Conservation (phyloP, 495 filamentous ascomycete genomes). For the Viridothelium virens region DNA sequence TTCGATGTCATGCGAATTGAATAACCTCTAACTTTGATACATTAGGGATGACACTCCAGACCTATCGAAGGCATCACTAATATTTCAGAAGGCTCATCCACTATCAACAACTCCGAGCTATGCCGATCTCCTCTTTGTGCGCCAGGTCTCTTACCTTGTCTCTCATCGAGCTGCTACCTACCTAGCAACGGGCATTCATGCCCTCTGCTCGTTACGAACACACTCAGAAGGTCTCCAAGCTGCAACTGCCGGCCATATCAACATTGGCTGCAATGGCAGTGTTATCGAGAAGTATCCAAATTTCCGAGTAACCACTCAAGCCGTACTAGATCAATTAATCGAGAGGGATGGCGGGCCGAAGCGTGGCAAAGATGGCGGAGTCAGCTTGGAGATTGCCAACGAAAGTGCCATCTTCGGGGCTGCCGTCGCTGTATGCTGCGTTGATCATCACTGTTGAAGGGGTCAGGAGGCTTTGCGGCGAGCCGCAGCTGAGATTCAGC, state of each 20-base stretch:
- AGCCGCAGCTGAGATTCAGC: background rate
- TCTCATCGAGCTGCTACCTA: slow-evolving; percentile 55
- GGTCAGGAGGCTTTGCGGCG: background rate
- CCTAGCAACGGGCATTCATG: slow-evolving; percentile 57
- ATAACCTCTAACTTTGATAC: slow-evolving; percentile 17
- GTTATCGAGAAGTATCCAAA: slow-evolving; percentile 59
- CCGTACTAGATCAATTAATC: slow-evolving; percentile 44
- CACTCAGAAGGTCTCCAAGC: slow-evolving; percentile 39
- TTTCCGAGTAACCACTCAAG: slow-evolving; percentile 45
- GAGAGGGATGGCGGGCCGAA: slow-evolving; percentile 21
- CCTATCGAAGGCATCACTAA: slow-evolving; percentile 40
- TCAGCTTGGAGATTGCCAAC: slow-evolving; percentile 48
- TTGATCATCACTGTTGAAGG: slow-evolving; percentile 26
- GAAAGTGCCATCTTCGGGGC: slow-evolving; percentile 58
- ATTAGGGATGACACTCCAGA: slow-evolving; percentile 43
- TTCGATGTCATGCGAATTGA: slow-evolving; percentile 29
- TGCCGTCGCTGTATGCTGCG: slow-evolving; percentile 50
- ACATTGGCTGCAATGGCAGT: slow-evolving; percentile 56
- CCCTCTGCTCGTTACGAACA: slow-evolving; percentile 52
- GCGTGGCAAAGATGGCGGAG: slow-evolving; percentile 26
- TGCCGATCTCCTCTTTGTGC: slow-evolving; percentile 51
- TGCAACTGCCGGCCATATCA: slow-evolving; percentile 28
- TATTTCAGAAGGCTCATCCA: slow-evolving; percentile 47
- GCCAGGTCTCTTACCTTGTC: slow-evolving; percentile 46
- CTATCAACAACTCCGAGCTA: slow-evolving; percentile 40